Evolutionary conservation across 192 early-diverging fungal species (phyloP).

Genomic region (Backusella tarrabulga): DNA sequence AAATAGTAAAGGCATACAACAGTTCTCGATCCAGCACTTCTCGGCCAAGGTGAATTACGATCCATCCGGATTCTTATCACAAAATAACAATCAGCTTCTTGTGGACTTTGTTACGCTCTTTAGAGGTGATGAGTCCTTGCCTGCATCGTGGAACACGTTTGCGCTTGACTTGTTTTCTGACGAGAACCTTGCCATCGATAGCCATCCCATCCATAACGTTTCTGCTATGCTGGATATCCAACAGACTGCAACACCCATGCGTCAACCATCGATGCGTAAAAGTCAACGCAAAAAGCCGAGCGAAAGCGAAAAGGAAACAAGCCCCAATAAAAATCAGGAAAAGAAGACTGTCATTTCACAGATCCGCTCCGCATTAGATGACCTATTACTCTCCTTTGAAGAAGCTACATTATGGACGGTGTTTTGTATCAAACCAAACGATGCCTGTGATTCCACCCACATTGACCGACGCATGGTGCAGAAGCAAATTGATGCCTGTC

Average conservation of each 20-base stretch:
- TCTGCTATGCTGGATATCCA: slow-evolving; percentile 71
- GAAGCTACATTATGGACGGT: slow-evolving; percentile 83
- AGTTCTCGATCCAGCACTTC: slow-evolving; percentile 77
- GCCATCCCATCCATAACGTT: slow-evolving; percentile 65
- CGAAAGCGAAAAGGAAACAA: background rate
- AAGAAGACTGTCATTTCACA: slow-evolving; percentile 46
- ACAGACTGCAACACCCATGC: slow-evolving; percentile 65
- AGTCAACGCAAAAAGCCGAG: background rate
- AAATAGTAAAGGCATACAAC: slow-evolving; percentile 20
- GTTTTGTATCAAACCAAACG: slow-evolving; percentile 74
- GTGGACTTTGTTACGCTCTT: slow-evolving; percentile 86
- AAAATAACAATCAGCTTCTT: slow-evolving; percentile 66
- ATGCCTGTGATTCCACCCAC: slow-evolving; percentile 50
- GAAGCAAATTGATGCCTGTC: slow-evolving; percentile 63
- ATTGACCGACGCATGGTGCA: slow-evolving; percentile 68
- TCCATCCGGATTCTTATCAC: slow-evolving; percentile 66
- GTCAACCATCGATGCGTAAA: slow-evolving; percentile 65
- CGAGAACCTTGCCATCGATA: slow-evolving; percentile 64
- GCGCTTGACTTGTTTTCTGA: slow-evolving; percentile 71
- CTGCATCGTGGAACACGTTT: slow-evolving; percentile 69
- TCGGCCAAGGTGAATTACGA: slow-evolving; percentile 71
- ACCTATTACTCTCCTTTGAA: slow-evolving; percentile 72
- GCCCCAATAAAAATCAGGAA: background rate
- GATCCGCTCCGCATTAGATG: slow-evolving; percentile 63
- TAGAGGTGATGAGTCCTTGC: slow-evolving; percentile 50